Evolutionary conservation across 2,329 filamentous ascomycete species (phyloP).

Genomic region (Diaporthe citrichinensis): DNA sequence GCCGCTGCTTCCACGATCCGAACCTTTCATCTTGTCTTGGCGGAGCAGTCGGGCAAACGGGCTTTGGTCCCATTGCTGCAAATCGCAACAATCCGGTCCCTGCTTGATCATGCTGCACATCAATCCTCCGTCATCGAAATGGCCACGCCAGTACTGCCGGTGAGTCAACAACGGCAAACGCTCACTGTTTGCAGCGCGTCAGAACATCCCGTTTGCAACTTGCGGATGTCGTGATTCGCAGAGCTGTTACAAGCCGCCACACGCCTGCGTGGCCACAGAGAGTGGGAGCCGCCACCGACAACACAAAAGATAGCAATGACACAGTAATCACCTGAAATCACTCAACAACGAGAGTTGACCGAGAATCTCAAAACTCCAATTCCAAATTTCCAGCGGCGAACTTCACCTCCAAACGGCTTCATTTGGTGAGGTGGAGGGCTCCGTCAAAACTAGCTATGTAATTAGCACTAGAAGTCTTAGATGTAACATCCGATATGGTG

Average conservation of each 20-base stretch:
- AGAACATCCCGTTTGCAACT: neutral
- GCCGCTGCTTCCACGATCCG: rapidly evolving
- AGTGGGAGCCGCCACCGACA: neutral
- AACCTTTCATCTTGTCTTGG: no score
- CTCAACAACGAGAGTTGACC: rapidly evolving
- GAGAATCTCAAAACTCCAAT: rapidly evolving
- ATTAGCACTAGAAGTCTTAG: rapidly evolving
- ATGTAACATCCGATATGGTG: slow-evolving; percentile 40
- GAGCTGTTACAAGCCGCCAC: neutral
- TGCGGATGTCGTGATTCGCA: neutral
- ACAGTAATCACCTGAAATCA: neutral
- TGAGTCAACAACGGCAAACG: neutral
- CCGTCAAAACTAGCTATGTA: neutral
- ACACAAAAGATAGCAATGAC: neutral
- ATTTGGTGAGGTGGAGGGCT: neutral
- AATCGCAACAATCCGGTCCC: neutral
- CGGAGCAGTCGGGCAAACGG: neutral
- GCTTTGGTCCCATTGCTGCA: neutral
- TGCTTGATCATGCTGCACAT: neutral
- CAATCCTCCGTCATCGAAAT: neutral
- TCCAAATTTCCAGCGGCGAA: no score
- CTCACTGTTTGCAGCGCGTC: neutral
- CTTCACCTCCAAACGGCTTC: neutral
- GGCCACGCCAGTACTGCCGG: neutral
- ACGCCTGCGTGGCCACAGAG: neutral